A percentile compares a stretch with the other conserved stretches of the same genome.
Evolutionary conservation across 345 rosid species (phyloP).

Genomic region (Acer yangbiense): DNA sequence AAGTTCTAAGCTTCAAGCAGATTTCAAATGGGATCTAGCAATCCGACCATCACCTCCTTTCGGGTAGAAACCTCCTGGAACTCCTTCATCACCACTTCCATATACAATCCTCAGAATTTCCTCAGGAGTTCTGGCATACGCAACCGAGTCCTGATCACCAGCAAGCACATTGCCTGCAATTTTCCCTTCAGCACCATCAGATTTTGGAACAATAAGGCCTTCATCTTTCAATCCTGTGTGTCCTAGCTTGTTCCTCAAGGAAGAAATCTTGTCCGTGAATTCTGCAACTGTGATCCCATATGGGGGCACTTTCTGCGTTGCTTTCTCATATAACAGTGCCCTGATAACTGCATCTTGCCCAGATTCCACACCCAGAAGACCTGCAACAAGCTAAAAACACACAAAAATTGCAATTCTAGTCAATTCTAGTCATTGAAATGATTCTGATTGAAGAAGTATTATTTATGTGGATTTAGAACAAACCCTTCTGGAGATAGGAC

Average conservation of each 20-base stretch:
- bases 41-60: constrained; percentile 41
- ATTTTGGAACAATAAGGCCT: constrained; percentile 35
- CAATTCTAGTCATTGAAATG: too few relatives aligned
- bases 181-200: constrained; percentile 34
- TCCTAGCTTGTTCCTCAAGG: constrained; percentile 37
- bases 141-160: constrained; percentile 32
- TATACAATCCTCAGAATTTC: constrained; percentile 40
- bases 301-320: constrained; percentile 32
- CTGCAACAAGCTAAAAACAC: constrained; percentile 60
- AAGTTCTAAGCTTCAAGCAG: neutral
- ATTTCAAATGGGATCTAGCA: constrained; percentile 22
- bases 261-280: constrained; percentile 40
- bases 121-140: constrained; percentile 32
- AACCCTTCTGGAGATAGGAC: constrained; percentile 55
- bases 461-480: neutral
- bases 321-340: constrained; percentile 50
- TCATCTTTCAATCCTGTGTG: constrained; percentile 37
- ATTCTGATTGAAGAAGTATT: neutral
- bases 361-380: constrained; percentile 75
- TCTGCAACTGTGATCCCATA: constrained; percentile 44
- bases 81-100: constrained; percentile 34
- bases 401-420: neutral
- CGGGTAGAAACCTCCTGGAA: constrained; percentile 43
- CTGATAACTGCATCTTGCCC: constrained; percentile 87
- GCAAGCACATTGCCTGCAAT: constrained; percentile 43